Base-by-base conservation (phyloP, 2,329 filamentous ascomycete genomes). In the Scedosporium boydii region DNA sequence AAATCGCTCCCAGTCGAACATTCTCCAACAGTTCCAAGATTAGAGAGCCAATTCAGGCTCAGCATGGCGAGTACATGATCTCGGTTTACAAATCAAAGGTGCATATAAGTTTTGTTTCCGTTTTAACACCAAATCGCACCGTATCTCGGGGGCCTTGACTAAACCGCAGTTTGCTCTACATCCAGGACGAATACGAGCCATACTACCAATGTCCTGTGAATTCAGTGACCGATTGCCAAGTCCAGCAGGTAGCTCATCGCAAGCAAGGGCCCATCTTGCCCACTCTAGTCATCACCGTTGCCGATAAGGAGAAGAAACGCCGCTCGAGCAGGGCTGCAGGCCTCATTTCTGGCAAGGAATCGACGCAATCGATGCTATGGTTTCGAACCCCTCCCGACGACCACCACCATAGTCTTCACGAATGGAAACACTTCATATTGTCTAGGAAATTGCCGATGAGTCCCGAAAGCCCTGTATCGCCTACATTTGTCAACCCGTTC, bases 261-360 rank as follows among this genome's bases (percentile, higher is more conserved):
- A 88, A 88, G 68, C 83, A 87, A 68, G 82, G 81, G 0, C 80
- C 82, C 10, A 76, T 81, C 4, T 72, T 85, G 6, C 84, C 84
- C 1, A 88, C 86, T 5, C 77, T 88, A 12, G 75, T 86, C 56
- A 69, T 88, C 44, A 82, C 76, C 65, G 73, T 88, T 58, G 77
- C 79, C 44, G 84, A 87, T 66, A 87, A 84, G 70, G 76, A 85
- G 65, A 81, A 83, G 62, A 88, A 87, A 68, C 81, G 86, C 59
- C 79, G 86, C 64, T 88, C 86, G 57, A 88, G 85, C 66, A 79
- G 85, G 64, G 83, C 86, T 3, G 80, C 82, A 3, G 82, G 82
- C 3, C 74, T 88, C 23, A 80, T 79, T 18, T 71, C 80, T 9
- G 71, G 76, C 6, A 78, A 74, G 63, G 85, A 81, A 68, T 77